Percentiles rank a stretch among this genome's conserved stretches.
Evolutionary conservation across 208 protist genomes (phyloP).

Genomic region (Leishmania arabica): DNA sequence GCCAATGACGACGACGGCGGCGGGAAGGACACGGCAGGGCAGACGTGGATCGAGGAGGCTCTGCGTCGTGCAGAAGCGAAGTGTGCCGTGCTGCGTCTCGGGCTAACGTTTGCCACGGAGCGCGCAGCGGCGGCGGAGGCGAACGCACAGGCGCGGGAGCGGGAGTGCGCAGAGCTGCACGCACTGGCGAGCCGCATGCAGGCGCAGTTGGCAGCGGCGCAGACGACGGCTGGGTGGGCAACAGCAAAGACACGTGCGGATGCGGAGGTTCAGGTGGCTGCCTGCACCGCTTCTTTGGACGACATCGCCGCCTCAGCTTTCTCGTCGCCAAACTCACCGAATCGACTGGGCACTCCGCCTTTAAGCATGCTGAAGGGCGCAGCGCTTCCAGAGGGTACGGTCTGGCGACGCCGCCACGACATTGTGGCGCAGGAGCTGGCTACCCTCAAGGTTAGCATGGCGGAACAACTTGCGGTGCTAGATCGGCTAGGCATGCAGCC

Average conservation of each 20-base stretch:
- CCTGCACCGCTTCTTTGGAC: not conserved
- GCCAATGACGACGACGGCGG: slow-evolving; percentile 3
- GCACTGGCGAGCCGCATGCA: slow-evolving; percentile 41
- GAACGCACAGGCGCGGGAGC: slow-evolving; percentile 16
- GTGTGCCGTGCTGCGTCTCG: slow-evolving; percentile 16
- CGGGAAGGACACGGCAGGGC: not conserved
- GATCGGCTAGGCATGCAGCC: slow-evolving; percentile 61
- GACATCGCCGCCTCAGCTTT: not conserved
- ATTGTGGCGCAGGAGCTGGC: slow-evolving; percentile 47
- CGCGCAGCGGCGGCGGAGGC: slow-evolving; percentile 22
- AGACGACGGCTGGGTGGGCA: not conserved
- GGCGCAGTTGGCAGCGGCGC: slow-evolving; percentile 18
- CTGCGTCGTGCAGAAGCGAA: slow-evolving; percentile 12
- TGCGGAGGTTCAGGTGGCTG: not conserved
- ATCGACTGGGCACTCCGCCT: not conserved
- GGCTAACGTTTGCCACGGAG: slow-evolving; percentile 11
- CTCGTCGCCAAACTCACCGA: not conserved
- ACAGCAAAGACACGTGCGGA: not conserved
- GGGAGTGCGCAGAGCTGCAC: slow-evolving; percentile 53
- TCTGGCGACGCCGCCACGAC: slow-evolving; percentile 33
- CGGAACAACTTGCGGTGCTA: slow-evolving; percentile 63
- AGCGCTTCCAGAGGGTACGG: not conserved
- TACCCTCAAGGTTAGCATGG: slow-evolving; percentile 43
- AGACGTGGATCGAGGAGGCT: slow-evolving; percentile 15
- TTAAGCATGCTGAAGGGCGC: not conserved